Conservation (phyloP, 371 early-diverging fungal genomes). For the Umbelopsis sp. region DNA sequence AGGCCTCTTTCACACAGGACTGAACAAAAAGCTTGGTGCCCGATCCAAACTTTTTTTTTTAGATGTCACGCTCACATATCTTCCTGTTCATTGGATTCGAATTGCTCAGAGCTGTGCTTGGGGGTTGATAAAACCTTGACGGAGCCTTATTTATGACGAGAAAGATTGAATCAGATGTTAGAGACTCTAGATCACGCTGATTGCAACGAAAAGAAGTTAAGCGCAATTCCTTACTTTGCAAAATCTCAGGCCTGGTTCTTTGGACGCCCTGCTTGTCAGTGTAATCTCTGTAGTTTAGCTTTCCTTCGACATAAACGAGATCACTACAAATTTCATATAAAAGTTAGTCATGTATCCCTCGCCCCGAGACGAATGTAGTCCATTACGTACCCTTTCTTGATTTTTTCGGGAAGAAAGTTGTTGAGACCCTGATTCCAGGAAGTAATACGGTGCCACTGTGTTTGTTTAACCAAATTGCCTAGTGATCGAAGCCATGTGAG, state of each 20-base stretch:
- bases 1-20: not conserved
- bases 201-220: not conserved
- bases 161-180: not conserved
- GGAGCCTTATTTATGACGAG: not conserved
- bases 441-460: constrained; percentile 65
- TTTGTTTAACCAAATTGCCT: constrained; percentile 61
- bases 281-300: constrained; percentile 59
- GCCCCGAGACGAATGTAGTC: not conserved
- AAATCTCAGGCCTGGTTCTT: constrained; percentile 61
- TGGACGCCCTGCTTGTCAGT: constrained; percentile 64
- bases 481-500: constrained; percentile 13
- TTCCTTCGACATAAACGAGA: constrained; percentile 66
- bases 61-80: not conserved
- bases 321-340: constrained; percentile 34
- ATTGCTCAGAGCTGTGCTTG: constrained; percentile 1
- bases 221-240: constrained; percentile 41
- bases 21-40: not conserved
- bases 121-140: constrained; percentile 17
- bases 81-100: not conserved
- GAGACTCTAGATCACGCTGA: not conserved
- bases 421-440: constrained; percentile 49
- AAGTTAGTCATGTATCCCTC: not conserved
- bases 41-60: constrained; percentile 8
- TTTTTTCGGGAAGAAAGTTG: constrained; percentile 46
- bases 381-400: constrained; percentile 55